Base-by-base conservation (phyloP, 176 grass and related monocot species). In the Olyra latifolia region DNA sequence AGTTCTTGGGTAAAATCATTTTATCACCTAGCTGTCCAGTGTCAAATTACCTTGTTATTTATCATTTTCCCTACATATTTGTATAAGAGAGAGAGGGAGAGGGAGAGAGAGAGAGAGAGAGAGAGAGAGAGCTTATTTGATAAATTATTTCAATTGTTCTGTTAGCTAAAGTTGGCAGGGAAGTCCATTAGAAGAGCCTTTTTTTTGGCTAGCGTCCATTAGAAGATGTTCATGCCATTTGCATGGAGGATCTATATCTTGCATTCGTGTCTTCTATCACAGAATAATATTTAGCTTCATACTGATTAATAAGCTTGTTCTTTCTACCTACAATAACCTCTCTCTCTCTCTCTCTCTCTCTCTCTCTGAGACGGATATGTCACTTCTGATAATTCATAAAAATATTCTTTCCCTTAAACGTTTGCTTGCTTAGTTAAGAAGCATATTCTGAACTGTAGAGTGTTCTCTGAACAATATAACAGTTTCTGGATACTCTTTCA, bases 61-160 rank as follows among this genome's bases (percentile, higher is more conserved):
- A 73, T 32, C 35, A 15, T 82, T 69, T 82, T 29, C 4, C 7
- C 32, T 44, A 59, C 10, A 30, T 7, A 65, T 32, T 44, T 79
- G 28, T 7, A 4, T 28, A 62, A 7, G 30, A n/a, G n/a, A n/a
- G n/a, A n/a, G n/a, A n/a, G n/a, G n/a, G n/a, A n/a, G n/a, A n/a
- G n/a, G n/a, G n/a, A n/a, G n/a, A n/a, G n/a, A n/a, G n/a, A n/a
- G n/a, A n/a, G n/a, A n/a, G n/a, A n/a, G n/a, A n/a, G n/a, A n/a
- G n/a, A n/a, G n/a, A n/a, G n/a, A n/a, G 30, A 43, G 22, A 13
- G 17, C 66, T 72, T 64, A 40, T 10, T 7, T 10, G 19, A 44
- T 65, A 11, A 80, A 72, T 52, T 65, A 44, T 79, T 71, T 50
- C 8, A 62, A 17, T 52, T 48, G 9, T 79, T 23, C 3, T 65